Conservation (phyloP, 176 grass and related monocot species). For the Juncus effusus region DNA sequence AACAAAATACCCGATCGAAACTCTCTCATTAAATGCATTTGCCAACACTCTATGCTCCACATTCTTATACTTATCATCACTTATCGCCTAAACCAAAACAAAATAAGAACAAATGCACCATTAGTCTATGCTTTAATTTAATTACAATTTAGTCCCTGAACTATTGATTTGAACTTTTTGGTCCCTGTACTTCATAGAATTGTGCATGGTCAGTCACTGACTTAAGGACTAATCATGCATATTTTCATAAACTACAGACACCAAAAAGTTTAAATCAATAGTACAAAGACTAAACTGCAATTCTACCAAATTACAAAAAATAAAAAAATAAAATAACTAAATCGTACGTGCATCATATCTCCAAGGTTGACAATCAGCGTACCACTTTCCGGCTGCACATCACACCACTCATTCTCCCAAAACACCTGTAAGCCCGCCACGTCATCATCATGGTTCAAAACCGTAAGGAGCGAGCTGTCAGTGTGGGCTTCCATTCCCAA, state of each 20-base stretch:
- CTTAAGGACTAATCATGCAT: too few species aligned
- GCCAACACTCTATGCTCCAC: slow-evolving; percentile 63
- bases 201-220: too few species aligned
- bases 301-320: not conserved
- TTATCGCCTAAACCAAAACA: slow-evolving; percentile 34
- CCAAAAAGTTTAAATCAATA: too few species aligned
- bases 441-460: slow-evolving; percentile 44
- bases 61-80: slow-evolving; percentile 45
- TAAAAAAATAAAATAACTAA: not conserved
- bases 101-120: not conserved
- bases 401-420: slow-evolving; percentile 34
- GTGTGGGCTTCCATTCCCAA: slow-evolving; percentile 81
- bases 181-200: too few species aligned
- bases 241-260: too few species aligned
- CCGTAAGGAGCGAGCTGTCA: slow-evolving; percentile 72
- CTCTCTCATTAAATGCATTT: slow-evolving; percentile 32
- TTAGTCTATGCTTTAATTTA: not conserved
- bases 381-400: slow-evolving; percentile 24
- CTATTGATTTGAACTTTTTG: too few species aligned
- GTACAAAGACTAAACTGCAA: not conserved
- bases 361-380: slow-evolving; percentile 64
- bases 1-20: slow-evolving; percentile 72
- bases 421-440: slow-evolving; percentile 59
- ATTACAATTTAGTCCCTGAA: too few species aligned
- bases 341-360: slow-evolving; percentile 53